Evolutionary conservation across 306 rosid species (phyloP), one percentile per base, ranked within the genome.

Genomic region (Prunus armeniaca): DNA sequence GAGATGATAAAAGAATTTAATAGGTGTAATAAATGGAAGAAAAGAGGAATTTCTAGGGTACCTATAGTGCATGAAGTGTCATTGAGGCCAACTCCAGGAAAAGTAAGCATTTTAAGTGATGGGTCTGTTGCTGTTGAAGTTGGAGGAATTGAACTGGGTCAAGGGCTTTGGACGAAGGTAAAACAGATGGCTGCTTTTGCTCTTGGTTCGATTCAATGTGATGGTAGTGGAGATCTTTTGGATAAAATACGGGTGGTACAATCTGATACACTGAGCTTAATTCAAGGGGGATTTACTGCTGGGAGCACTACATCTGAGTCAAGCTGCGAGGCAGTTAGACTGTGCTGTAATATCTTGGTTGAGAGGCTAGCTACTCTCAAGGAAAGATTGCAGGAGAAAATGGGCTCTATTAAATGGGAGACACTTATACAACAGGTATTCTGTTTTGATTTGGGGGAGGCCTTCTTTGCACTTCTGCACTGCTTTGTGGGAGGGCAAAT

Each of bases 151-250:
- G 97, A 95, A 81, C 32, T 95, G 24, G 98, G 98, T 43, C 98
- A 95, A 82, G 98, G 98, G 88, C 92, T 95, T 7, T 95, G 98
- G 98, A 95, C 97, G 51, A 95, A 95, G 91, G 98, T 84, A 14
- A 92, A 89, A 79, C 97, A 95, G 84, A 88, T 85, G 95, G 86
- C 89, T 66, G 97, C 97, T 62, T 95, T 78, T 84, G 85, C 85
- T 69, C 97, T 95, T 30, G 65, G 86, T 60, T 78, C 81, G 71
- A 79, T 95, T 75, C 82, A 83, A 61, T 89, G 96, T 71, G 82
- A 84, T 64, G 87, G 79, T 82, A 82, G 55, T 20, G 74, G 49
- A 12, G 79, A 76, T 52, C 82, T 94, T 69, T 72, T 87, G 75
- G 88, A 90, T 38, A 92, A 88, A 79, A 77, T 92, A 27, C 85